These are phyloP conservation scores for Penicillium canescens DNA, from an alignment of 495 filamentous ascomycete genomes.

Conservation along the genomic window DNA sequence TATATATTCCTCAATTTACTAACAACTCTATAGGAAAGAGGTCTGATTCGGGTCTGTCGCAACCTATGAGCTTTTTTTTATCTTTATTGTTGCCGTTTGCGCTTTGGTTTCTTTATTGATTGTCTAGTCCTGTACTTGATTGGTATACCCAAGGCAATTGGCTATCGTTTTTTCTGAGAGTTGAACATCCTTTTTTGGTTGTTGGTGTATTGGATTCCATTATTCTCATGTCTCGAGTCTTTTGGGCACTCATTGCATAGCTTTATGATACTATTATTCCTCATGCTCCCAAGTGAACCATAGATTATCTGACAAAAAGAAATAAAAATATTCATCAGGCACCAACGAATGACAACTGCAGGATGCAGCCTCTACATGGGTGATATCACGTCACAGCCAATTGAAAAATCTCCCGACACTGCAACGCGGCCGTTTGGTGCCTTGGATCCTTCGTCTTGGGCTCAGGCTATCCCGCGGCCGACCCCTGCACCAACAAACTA, in stretches of 20 bases:
- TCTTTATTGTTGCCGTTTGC: neutral
- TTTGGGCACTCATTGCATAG: neutral
- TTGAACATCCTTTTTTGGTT: neutral
- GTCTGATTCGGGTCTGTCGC: slow-evolving; percentile 10
- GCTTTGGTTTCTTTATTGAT: slow-evolving; percentile 4
- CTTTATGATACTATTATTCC: neutral
- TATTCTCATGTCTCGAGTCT: neutral
- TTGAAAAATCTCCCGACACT: neutral
- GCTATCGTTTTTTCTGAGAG: slow-evolving; percentile 5
- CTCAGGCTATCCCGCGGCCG: too few species aligned
- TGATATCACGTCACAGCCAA: neutral
- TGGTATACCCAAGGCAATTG: slow-evolving; percentile 10
- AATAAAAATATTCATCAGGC: neutral
- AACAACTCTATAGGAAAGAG: slow-evolving; percentile 20
- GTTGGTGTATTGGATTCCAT: neutral
- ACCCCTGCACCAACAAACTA: neutral
- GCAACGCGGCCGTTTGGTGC: too few species aligned
- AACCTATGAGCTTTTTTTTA: neutral
- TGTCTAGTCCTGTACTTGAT: slow-evolving; percentile 1
- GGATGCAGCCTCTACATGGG: too few species aligned
- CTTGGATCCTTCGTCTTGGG: too few species aligned
- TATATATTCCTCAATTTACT: neutral
- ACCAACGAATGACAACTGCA: too few species aligned
- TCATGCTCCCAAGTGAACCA: neutral
- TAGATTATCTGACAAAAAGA: neutral